Base-by-base conservation (phyloP, 768 basidiomycete species). In the Pleurotus tuber-regium region DNA sequence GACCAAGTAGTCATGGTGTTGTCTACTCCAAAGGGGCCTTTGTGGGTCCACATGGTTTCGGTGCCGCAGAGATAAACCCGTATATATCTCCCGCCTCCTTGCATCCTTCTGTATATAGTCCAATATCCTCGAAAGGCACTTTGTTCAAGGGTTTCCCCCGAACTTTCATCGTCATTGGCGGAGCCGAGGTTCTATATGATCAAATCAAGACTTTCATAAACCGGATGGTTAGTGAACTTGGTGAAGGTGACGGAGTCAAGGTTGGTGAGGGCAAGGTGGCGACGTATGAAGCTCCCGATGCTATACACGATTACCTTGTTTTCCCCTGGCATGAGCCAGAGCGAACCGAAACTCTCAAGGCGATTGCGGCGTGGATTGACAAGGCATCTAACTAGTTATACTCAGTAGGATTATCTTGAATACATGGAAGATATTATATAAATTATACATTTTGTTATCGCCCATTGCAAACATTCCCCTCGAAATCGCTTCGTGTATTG, bases 51-150 rank as follows among this genome's bases (percentile, higher is more conserved):
- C 74, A 79, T 49, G 78, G 76, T 8, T 54, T 68, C 2, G 75
- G 67, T 4, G 72, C 70, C n/a, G 75, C 74, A 11, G 69, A 70
- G 11, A 62, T 63, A 11, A 83, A 78, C 57, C 67, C 69, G 24
- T 86, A 83, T 54, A 71, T 87, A 28, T 87, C 84, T 0, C 84
- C 85, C 3, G 78, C 77, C 6, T 82, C 79, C 14, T 57, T 71
- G 23, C 60, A 74, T 39, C 67, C 72, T 1, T 57, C 60, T 6
- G 55, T 67, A 24, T 24, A 31, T 19, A 48, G 29, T 35, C 28
- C 21, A 8, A 38, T 19, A 38, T n/a, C 14, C 12, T 31, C 23
- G 5, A 36, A 48, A 21, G 30, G 30, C 23, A 43, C 58, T 3
- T 59, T 67, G 48, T 87, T 86, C 64, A 70, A 64, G 30, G 76